Conservation (phyloP, 441 rosid genomes). For the Euphorbia celastroides region DNA sequence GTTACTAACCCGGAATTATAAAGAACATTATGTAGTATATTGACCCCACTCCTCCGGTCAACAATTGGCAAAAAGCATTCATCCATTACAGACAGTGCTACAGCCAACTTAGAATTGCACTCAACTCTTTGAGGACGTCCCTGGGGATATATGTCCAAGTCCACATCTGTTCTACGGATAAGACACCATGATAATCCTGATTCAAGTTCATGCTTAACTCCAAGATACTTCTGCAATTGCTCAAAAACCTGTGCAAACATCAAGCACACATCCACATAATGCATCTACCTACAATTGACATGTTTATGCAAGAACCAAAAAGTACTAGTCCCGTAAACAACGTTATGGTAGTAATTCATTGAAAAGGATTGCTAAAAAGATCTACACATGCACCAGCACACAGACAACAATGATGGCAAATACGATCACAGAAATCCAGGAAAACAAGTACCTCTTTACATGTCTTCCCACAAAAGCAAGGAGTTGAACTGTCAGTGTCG, state of each 20-base stretch:
- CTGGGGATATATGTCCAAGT: slow-evolving; percentile 36
- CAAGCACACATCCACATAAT: slow-evolving; percentile 17
- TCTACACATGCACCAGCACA: background rate
- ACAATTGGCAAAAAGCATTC: slow-evolving; percentile 96
- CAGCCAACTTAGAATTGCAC: slow-evolving; percentile 91
- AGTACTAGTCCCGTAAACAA: background rate
- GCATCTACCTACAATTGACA: background rate
- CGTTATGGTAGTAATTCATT: background rate
- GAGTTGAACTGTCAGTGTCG: slow-evolving; percentile 32
- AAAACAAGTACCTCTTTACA: slow-evolving; percentile 63
- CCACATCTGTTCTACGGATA: slow-evolving; percentile 55
- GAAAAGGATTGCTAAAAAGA: background rate
- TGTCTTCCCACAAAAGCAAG: slow-evolving; percentile 62
- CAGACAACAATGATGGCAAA: background rate
- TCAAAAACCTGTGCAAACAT: slow-evolving; percentile 64
- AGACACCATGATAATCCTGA: slow-evolving; percentile 94
- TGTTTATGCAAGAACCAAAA: slow-evolving; percentile 7
- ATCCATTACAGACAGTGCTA: slow-evolving; percentile 88
- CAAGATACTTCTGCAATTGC: slow-evolving; percentile 72
- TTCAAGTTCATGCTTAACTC: slow-evolving; percentile 78
- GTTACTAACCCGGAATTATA: slow-evolving; percentile 77
- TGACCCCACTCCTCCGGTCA: slow-evolving; percentile 88
- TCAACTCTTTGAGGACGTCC: slow-evolving; percentile 68
- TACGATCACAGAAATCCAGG: background rate
- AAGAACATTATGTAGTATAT: slow-evolving; percentile 68